phyloP scores from a whole-genome alignment of 2,329 filamentous ascomycete species.

The Byssothecium circinans region DNA sequence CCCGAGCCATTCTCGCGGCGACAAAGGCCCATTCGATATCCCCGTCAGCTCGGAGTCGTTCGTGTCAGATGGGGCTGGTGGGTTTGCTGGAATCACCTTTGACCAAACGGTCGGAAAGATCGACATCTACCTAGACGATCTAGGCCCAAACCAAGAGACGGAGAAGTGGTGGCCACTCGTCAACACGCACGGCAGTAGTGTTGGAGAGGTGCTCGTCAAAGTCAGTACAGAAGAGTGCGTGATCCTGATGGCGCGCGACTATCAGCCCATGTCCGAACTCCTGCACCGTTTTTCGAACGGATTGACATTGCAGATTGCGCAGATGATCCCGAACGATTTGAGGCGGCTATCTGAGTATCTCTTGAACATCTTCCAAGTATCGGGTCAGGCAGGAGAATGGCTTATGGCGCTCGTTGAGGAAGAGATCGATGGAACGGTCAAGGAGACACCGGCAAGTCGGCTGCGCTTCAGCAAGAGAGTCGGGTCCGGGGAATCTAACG shows the following conservation, averaged over 20 bases:
- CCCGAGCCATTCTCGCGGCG: constrained; percentile 41
- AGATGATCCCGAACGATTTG: constrained; percentile 74
- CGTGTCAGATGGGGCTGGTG: constrained; percentile 40
- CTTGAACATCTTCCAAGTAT: constrained; percentile 93
- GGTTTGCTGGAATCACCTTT: constrained; percentile 51
- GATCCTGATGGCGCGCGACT: constrained; percentile 83
- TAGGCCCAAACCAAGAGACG: constrained; percentile 74
- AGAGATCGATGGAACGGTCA: constrained; percentile 91
- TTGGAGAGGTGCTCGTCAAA: constrained; percentile 84
- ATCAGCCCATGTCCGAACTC: constrained; percentile 77
- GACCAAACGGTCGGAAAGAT: constrained; percentile 67
- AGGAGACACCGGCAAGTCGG: constrained; percentile 70
- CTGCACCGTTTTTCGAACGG: constrained; percentile 83
- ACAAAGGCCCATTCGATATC: constrained; percentile 44
- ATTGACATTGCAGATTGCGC: constrained; percentile 80
- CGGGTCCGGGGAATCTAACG: constrained; percentile 69
- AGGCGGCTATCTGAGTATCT: constrained; percentile 82
- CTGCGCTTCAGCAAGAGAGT: constrained; percentile 70
- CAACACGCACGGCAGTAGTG: constrained; percentile 72
- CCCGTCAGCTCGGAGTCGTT: constrained; percentile 32
- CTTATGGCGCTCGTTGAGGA: constrained; percentile 91
- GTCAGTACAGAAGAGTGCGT: constrained; percentile 85
- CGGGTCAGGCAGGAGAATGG: constrained; percentile 82
- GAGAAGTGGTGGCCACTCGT: constrained; percentile 85
- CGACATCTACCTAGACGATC: constrained; percentile 77